Base-by-base conservation (phyloP, 2,329 filamentous ascomycete species). In the Calonectria henricotiae region DNA sequence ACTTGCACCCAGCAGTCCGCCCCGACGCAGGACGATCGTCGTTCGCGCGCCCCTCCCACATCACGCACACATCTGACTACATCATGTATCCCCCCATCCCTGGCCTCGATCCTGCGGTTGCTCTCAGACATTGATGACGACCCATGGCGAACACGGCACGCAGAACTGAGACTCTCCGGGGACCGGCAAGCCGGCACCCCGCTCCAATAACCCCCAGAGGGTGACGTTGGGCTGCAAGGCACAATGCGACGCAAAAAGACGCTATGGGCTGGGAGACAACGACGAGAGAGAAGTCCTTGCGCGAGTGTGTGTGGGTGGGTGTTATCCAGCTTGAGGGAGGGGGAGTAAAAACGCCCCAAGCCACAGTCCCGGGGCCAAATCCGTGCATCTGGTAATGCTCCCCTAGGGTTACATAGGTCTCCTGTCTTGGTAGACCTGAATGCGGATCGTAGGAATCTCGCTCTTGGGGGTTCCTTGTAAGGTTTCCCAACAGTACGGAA, bases 381-480 rank as follows among this genome's bases (percentile, higher is more conserved):
- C 61, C 67, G 60, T 49, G 61, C 51, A 65, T 41, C 67, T 60
- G 67, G 67, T 60, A 68, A 58, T 63, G 47, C 20, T 11, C 39
- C 39, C 27, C 27, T 12, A 68, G 61, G 66, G 67, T 68, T 68
- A 65, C 67, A 68, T 64, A 41, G 41, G 61, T 49, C 30, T 60
- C 60, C 61, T 12, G 27, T 15, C 41, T 41, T 25, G 66, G 49
- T 20, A 68, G 35, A 68, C 49, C 66, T 49, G n/a, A 62, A 49
- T 55, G 61, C 25, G 35, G 61, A 63, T 63, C 60, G 20, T 37
- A 55, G 35, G n/a, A 35, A 30, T 37, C 32, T 41, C 37, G 35
- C 54, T 60, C 35, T 43, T 43, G 35, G 35, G 32, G 54, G 35
- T n/a, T 41, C 54, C 54, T 60, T 60, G 54, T 60, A 32, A 20